phyloP scores from a whole-genome alignment of 345 rosid species.

The Excoecaria cochinchinensis region DNA sequence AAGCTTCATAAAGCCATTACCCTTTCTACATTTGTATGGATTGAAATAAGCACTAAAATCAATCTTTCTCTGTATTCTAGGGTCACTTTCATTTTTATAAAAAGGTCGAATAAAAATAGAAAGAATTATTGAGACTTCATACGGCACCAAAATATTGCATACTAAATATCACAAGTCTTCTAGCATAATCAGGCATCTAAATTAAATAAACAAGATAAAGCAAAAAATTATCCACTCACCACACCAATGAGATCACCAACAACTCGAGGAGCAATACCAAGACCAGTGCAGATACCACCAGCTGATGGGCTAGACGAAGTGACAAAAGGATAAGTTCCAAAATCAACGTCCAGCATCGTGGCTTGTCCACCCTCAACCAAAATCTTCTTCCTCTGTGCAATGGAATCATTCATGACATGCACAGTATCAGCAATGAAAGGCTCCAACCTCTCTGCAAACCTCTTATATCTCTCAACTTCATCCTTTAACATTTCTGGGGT shows the following conservation, averaged over 20 bases:
- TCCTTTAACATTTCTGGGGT: constrained; percentile 69
- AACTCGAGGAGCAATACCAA: constrained; percentile 90
- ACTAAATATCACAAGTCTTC: not conserved
- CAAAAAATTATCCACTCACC: constrained; percentile 42
- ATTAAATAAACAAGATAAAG: not conserved
- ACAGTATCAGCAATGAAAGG: constrained; percentile 88
- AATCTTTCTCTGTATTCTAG: not conserved
- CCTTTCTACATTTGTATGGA: not conserved
- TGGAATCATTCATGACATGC: constrained; percentile 75
- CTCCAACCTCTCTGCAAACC: constrained; percentile 88
- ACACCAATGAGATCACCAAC: constrained; percentile 94
- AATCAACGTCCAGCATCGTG: constrained; percentile 92
- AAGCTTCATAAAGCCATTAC: not conserved
- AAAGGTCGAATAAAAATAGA: not conserved
- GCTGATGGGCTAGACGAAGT: constrained; percentile 98
- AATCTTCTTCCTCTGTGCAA: constrained; percentile 70
- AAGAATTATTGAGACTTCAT: not conserved
- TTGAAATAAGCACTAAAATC: not conserved
- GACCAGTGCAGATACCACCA: constrained; percentile 94
- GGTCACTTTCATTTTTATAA: not conserved
- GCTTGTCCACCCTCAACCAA: constrained; percentile 99
- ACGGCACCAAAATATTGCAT: not conserved
- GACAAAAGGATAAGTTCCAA: constrained; percentile 95
- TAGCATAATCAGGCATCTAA: not conserved
- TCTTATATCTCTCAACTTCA: constrained; percentile 89